Evolutionary conservation across 2,329 filamentous ascomycete genomes (phyloP), one percentile per base, ranked within the genome.

Genomic region (Alternaria tenuissima): DNA sequence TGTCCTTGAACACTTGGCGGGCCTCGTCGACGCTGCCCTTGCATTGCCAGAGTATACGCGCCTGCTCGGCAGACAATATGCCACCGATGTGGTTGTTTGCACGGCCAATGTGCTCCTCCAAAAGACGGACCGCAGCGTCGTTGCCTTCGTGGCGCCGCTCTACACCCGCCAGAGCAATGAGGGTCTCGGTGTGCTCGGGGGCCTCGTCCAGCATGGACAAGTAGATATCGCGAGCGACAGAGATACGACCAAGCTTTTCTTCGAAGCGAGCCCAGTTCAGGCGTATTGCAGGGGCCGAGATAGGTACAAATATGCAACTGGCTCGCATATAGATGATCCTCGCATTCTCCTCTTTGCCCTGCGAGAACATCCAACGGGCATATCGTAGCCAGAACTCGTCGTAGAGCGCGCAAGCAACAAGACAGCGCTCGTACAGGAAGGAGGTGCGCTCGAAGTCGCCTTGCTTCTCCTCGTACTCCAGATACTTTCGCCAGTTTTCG

Each of bases 351-450:
- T 93, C 89, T 77, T 96, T 97, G 68, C 85, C 88, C 2, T 87
- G 81, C 0, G 88, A 88, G 36, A 69, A 72, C 91, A 97, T 96
- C 95, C 95, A 99, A 41, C 94, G 86, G 16, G 91, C 92, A 79
- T 97, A 99, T n/a, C 95, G 91, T 72, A 96, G 88, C 95, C 95
- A 99, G 79, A 98, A 96, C 75, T 98, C 94, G 51, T 98, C 94
- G 75, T 99, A 97, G 68, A 96, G 91, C 16, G 95, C 94, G 72
- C 92, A 96, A 0, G 93, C 94, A 36, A 97, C 92, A 53, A 99
- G 81, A 71, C 94, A 98, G 52, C 95, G 89, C 82, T 99, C 95
- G 76, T 99, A 98, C 32, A 99, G 81, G 73, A 95, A 95, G 6
- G 91, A 87, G 46, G 86, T 90, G 60, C 95, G 88, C 14, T 84